Percentiles rank a stretch among this genome's conserved stretches.
Evolutionary conservation across 345 rosid species (phyloP).

Genomic region (Reutealis trisperma): DNA sequence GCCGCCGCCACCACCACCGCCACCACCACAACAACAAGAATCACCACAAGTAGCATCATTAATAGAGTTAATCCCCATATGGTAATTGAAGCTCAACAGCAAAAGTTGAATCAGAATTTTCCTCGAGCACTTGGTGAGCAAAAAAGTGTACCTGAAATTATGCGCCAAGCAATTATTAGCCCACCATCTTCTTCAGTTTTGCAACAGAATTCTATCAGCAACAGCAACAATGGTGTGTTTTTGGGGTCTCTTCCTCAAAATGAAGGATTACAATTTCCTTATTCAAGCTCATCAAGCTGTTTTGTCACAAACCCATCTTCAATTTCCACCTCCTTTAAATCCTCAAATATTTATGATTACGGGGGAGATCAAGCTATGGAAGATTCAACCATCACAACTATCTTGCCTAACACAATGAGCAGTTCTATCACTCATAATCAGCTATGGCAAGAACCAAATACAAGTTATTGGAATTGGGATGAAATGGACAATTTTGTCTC

Average conservation of each 20-base stretch:
- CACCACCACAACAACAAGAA: background rate
- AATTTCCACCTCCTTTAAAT: constrained; percentile 33
- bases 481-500: constrained; percentile 51
- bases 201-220: constrained; percentile 29
- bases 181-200: constrained; percentile 23
- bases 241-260: constrained; percentile 24
- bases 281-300: constrained; percentile 26
- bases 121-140: constrained; percentile 30
- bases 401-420: constrained; percentile 27
- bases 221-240: constrained; percentile 14
- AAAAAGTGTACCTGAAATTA: constrained; percentile 23
- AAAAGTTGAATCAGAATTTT: constrained; percentile 23
- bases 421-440: background rate
- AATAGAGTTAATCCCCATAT: constrained; percentile 20
- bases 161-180: constrained; percentile 25
- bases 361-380: constrained; percentile 23
- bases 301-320: constrained; percentile 33
- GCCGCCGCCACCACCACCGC: background rate
- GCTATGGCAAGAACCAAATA: constrained; percentile 34
- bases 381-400: constrained; percentile 35
- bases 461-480: constrained; percentile 60
- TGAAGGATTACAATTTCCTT: constrained; percentile 30
- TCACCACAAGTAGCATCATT: background rate
- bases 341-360: constrained; percentile 22
- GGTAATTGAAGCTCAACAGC: constrained; percentile 30